phyloP scores from a whole-genome alignment of 306 rosid genomes.

The Acmispon strigosus region DNA sequence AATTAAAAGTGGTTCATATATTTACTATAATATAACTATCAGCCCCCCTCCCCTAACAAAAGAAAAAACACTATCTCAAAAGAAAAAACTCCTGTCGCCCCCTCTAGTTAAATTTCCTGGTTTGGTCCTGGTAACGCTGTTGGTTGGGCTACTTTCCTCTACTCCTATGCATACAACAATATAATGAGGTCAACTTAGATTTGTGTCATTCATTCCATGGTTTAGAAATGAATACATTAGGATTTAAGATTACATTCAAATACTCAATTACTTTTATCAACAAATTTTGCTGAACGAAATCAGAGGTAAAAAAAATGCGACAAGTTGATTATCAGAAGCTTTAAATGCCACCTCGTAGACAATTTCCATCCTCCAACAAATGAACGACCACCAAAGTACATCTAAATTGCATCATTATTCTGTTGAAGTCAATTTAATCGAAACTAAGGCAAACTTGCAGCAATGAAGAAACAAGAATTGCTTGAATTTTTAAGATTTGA shows the following conservation, averaged over 20 bases:
- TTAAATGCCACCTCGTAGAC: neutral
- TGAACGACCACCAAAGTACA: neutral
- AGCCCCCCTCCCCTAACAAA: no score
- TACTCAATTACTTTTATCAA: conserved; percentile 1
- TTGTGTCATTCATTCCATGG: neutral
- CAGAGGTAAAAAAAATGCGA: neutral
- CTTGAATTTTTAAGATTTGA: neutral
- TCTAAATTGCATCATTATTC: neutral
- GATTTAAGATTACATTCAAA: neutral
- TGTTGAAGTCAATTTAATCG: neutral
- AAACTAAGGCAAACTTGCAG: conserved; percentile 4
- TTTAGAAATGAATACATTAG: neutral
- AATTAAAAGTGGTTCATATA: no score
- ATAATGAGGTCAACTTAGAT: neutral
- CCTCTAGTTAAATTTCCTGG: no score
- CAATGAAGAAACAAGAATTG: neutral
- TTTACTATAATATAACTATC: no score
- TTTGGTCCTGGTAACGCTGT: no score
- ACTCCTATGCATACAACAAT: neutral
- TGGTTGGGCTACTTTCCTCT: no score
- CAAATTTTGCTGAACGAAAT: no score
- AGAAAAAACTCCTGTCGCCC: no score
- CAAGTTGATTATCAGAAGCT: neutral
- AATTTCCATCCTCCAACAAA: neutral
- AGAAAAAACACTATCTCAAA: no score